Conservation (phyloP, 495 filamentous ascomycete genomes). For the Lindgomyces ingoldianus region DNA sequence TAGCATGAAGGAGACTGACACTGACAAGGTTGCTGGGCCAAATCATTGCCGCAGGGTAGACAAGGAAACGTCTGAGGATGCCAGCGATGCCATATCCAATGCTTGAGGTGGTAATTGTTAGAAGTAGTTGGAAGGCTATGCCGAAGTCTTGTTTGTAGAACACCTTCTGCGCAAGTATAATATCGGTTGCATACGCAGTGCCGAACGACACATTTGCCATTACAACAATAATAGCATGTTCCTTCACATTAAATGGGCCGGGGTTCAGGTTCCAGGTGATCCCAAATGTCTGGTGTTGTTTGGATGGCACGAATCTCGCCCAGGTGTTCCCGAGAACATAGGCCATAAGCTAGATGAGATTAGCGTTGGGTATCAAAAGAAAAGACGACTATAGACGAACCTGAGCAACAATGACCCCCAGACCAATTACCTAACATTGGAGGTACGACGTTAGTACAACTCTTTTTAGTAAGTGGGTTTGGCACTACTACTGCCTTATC, state of each 20-base stretch:
- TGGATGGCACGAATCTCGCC: slow-evolving; percentile 54
- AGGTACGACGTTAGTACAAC: too few species aligned
- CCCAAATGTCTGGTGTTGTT: slow-evolving; percentile 58
- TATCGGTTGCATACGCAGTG: slow-evolving; percentile 69
- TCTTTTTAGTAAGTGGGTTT: too few species aligned
- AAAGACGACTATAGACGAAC: slow-evolving; percentile 39
- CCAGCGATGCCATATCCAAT: slow-evolving; percentile 33
- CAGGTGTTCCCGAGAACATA: slow-evolving; percentile 63
- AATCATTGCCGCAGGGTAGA: slow-evolving; percentile 45
- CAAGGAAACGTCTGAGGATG: slow-evolving; percentile 18
- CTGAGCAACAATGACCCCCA: slow-evolving; percentile 62
- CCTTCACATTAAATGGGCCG: slow-evolving; percentile 78
- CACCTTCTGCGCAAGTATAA: slow-evolving; percentile 60
- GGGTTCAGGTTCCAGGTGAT: slow-evolving; percentile 62
- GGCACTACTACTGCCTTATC: too few species aligned
- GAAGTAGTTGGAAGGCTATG: slow-evolving; percentile 19
- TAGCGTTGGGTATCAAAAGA: not conserved
- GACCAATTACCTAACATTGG: slow-evolving; percentile 60
- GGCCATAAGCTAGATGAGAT: slow-evolving; percentile 48
- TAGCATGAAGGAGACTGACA: slow-evolving; percentile 48
- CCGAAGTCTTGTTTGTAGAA: slow-evolving; percentile 30
- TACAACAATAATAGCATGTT: slow-evolving; percentile 75
- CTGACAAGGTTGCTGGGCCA: slow-evolving; percentile 44
- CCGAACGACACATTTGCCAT: slow-evolving; percentile 65
- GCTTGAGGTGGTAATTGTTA: slow-evolving; percentile 19